Percentiles rank a stretch among this genome's conserved stretches.
Evolutionary conservation across 2,329 filamentous ascomycete genomes (phyloP).

Genomic region (Fonsecaea nubica): DNA sequence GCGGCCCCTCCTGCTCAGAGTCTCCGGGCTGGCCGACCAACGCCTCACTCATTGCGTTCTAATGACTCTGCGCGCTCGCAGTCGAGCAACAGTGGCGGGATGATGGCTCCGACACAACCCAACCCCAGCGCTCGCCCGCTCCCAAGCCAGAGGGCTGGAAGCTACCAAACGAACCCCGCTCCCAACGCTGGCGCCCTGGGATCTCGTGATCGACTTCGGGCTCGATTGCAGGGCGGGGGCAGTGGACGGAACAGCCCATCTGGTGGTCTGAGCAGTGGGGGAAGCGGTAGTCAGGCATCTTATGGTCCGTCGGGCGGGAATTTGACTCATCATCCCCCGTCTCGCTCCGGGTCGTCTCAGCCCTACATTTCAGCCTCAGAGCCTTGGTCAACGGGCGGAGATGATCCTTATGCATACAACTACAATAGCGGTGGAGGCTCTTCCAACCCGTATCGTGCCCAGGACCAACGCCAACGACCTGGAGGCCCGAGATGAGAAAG

Average conservation of each 20-base stretch:
- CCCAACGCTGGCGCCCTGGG: constrained; percentile 45
- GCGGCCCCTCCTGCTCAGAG: constrained; percentile 38
- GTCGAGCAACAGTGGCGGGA: constrained; percentile 26
- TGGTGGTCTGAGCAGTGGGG: constrained; percentile 25
- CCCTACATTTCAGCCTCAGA: constrained; percentile 40
- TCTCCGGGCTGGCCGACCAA: constrained; percentile 42
- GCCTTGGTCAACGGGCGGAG: constrained; percentile 38
- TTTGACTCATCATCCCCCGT: constrained; percentile 12
- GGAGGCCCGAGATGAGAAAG: constrained; percentile 36
- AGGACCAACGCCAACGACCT: constrained; percentile 36
- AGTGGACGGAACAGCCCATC: constrained; percentile 39
- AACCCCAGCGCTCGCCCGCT: constrained; percentile 62
- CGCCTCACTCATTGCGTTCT: constrained; percentile 40
- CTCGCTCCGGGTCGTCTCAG: constrained; percentile 30
- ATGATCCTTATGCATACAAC: constrained; percentile 29
- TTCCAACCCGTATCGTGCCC: constrained; percentile 31
- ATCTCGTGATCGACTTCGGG: constrained; percentile 70
- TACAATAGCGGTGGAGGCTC: constrained; percentile 27
- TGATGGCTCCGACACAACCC: constrained; percentile 28
- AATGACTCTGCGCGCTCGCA: constrained; percentile 29
- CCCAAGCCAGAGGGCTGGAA: constrained; percentile 75
- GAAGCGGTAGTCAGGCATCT: constrained; percentile 24
- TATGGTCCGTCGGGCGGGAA: constrained; percentile 28
- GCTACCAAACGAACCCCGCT: constrained; percentile 67
- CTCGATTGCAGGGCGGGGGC: constrained; percentile 73